Percentiles rank a stretch among this genome's conserved stretches.
Conservation (phyloP, 2,329 filamentous ascomycete species). For the Xylariales sp. region DNA sequence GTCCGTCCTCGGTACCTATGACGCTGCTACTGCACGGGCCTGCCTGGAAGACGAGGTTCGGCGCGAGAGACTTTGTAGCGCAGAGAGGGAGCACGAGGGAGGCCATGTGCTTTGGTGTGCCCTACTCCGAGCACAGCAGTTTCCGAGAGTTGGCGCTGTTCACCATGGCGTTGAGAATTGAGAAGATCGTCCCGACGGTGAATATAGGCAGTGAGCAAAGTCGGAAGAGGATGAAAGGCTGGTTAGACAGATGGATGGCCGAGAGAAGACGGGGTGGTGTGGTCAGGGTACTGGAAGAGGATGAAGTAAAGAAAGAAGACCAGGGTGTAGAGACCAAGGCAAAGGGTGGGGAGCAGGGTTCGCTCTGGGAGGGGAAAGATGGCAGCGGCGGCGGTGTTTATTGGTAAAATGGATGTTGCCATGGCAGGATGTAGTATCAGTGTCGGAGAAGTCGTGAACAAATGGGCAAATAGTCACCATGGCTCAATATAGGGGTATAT, state of each 20-base stretch:
- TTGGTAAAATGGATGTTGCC: slow-evolving; percentile 28
- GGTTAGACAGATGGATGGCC: slow-evolving; percentile 58
- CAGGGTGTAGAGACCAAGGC: slow-evolving; percentile 21
- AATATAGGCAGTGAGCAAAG: slow-evolving; percentile 64
- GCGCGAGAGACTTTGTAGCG: slow-evolving; percentile 65
- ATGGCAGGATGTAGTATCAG: no score
- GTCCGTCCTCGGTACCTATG: slow-evolving; percentile 45
- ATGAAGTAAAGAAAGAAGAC: slow-evolving; percentile 23
- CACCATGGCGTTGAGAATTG: slow-evolving; percentile 79
- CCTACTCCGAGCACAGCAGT: slow-evolving; percentile 92
- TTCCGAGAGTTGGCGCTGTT: slow-evolving; percentile 95
- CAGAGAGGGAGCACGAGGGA: slow-evolving; percentile 80
- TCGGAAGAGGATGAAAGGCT: slow-evolving; percentile 57
- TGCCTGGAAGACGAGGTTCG: slow-evolving; percentile 73
- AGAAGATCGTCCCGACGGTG: slow-evolving; percentile 88
- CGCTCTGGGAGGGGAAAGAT: slow-evolving; percentile 36
- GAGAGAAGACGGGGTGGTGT: slow-evolving; percentile 54
- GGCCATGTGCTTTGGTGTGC: slow-evolving; percentile 86
- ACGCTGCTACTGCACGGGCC: slow-evolving; percentile 50
- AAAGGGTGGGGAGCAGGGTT: neutral
- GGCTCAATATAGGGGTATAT: no score
- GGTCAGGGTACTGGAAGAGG: slow-evolving; percentile 39
- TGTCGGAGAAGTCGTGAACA: no score
- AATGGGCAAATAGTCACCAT: no score
- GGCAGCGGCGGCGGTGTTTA: slow-evolving; percentile 33